Conservation (phyloP, 169 alveolate genomes). For the Eimeria tenella region DNA sequence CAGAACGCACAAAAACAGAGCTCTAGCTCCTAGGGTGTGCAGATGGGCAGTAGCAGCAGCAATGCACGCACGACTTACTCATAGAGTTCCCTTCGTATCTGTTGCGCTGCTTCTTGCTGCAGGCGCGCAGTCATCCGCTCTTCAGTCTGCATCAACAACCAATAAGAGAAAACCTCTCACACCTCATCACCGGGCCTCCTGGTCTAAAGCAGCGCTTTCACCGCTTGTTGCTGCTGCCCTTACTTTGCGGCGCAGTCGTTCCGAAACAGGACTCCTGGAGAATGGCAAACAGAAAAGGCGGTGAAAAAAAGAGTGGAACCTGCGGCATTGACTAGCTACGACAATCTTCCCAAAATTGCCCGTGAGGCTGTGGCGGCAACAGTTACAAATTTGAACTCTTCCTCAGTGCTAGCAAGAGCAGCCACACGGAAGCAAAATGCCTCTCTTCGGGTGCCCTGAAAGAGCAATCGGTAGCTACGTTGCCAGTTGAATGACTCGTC, state of each 20-base stretch:
- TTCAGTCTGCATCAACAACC: constrained; percentile 52
- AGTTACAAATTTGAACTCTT: background rate
- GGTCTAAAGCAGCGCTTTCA: background rate
- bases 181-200: background rate
- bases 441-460: too few relatives aligned
- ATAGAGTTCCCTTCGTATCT: constrained; percentile 25
- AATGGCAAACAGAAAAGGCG: background rate
- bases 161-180: background rate
- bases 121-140: constrained; percentile 69
- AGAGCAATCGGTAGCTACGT: background rate
- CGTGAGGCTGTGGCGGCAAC: background rate
- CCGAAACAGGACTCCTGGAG: constrained; percentile 55
- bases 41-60: constrained; percentile 7
- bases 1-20: too few relatives aligned
- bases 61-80: constrained; percentile 4
- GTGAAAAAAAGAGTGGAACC: background rate
- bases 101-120: constrained; percentile 68
- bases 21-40: too few relatives aligned
- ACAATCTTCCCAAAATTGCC: background rate
- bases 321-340: background rate
- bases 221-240: background rate
- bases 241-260: constrained; percentile 72
- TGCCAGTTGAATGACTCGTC: background rate
- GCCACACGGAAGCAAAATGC: background rate
- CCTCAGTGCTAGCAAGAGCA: background rate